Base-by-base conservation (phyloP, 208 protist genomes). In the Acanthamoeba sp. region DNA sequence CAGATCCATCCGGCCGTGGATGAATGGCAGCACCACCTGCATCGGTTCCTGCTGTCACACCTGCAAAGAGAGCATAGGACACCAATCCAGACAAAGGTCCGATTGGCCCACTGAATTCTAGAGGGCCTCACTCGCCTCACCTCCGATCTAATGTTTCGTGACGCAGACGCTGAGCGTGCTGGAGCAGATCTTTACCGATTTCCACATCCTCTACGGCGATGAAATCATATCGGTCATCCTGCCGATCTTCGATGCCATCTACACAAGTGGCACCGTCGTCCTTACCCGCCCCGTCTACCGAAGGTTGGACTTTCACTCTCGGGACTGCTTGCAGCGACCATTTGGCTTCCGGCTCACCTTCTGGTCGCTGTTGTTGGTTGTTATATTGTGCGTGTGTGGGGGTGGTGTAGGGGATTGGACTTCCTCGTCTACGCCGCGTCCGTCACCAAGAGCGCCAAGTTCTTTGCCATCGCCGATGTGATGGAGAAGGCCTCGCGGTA, bases 121-220 rank as follows among this genome's bases (percentile, higher is more conserved):
- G n/a, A n/a, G n/a, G n/a, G n/a, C n/a, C n/a, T n/a, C n/a, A n/a
- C n/a, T n/a, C n/a, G n/a, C n/a, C n/a, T n/a, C n/a, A n/a, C n/a
- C n/a, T n/a, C n/a, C n/a, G n/a, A n/a, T n/a, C n/a, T n/a, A n/a
- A n/a, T 55, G 10, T 55, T 55, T 16, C 48, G 6, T 55, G 16
- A 55, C 16, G 48, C 36, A 93, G 88, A n/a, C 62, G 22, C 38
- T 93, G 50, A 38, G 7, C 20, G 88, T 93, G 22, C 32, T 93
- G 42, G 42, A 57, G 24, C 24, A 93, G 16, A 34, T 34, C 38
- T 93, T 80, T 32, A 38, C 27, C 34, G 24, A 69, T 55, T 93
- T 93, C 80, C 88, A 76, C n/a, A 7, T 93, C 3, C 59, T 93
- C n/a, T 93, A 93, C n/a, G 88, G 88, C 32, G 88, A 93, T 9